Evolutionary conservation across 1,139 yeast species (phyloP), one percentile per base, ranked within the genome.

Genomic region (Saccharomyces pastorianus): DNA sequence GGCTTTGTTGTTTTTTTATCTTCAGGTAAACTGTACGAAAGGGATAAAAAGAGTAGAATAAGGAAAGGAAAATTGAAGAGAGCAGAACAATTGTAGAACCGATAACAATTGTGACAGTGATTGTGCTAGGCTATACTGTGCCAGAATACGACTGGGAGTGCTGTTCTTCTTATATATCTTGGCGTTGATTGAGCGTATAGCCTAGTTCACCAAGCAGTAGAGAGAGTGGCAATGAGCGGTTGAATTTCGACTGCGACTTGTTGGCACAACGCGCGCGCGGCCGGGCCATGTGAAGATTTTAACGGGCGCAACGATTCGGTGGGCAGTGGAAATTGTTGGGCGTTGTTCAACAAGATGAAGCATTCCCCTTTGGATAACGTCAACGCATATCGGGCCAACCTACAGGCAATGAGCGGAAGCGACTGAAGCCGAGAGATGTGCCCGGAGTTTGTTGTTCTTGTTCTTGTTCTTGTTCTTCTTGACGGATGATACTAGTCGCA

Each of bases 181-280:
- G 44, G 44, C 44, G n/a, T n/a, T 20, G 44, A 38, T 38, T 38
- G 44, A 38, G 25, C 25, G n/a, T 38, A 20, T 38, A 38, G 44
- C 44, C 26, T 38, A 13, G 23, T 17, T 20, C 44, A 38, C 44
- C 44, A 20, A 38, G n/a, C 44, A 20, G 44, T 38, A 38, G 44
- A 38, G 11, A 38, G 44, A 38, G n/a, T 17, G n/a, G 26, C 44
- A 17, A 38, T 38, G 25, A 38, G 44, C 44, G 44, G 44, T 38
- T 38, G 44, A 38, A 38, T 38, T 38, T 38, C n/a, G 13, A 34
- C 41, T n/a, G 17, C 17, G 44, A 38, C 44, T 38, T 38, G 44
- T 38, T 38, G 44, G 44, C 44, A 38, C 44, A 38, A 17, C 44
- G 44, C 23, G 25, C 44, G 44, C 44, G 44, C 44, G 44, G 44